phyloP scores from a whole-genome alignment of 257 asterid species.

The Scutellaria barbata region DNA sequence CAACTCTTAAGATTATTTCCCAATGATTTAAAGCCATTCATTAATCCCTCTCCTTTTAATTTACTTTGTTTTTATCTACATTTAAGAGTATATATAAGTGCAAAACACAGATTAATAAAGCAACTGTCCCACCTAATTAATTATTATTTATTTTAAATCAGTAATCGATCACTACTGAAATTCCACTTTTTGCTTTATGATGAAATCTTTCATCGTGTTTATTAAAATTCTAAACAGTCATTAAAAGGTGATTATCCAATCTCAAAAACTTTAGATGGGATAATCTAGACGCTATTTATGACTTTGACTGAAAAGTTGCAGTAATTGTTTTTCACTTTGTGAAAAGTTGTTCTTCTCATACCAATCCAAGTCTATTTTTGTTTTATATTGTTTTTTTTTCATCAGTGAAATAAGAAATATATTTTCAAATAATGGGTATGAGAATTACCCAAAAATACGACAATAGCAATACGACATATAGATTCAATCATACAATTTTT shows the following conservation, averaged over 20 bases:
- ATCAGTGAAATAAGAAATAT: no score
- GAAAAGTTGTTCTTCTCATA: conserved; percentile 21
- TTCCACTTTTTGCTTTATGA: conserved; percentile 35
- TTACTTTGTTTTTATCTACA: background rate
- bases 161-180: conserved; percentile 33
- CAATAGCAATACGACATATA: no score
- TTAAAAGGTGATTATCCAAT: conserved; percentile 48
- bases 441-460: no score
- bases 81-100: background rate
- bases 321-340: conserved; percentile 29
- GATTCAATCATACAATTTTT: no score
- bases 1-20: conserved; percentile 44
- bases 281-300: conserved; percentile 44
- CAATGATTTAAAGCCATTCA: conserved; percentile 50
- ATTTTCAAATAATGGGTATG: no score
- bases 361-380: background rate
- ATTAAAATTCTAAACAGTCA: conserved; percentile 31
- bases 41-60: conserved; percentile 9
- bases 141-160: background rate
- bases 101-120: conserved; percentile 19
- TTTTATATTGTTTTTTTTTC: background rate
- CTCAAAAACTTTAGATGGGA: conserved; percentile 36
- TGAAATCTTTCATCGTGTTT: conserved; percentile 34
- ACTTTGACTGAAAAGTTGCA: conserved; percentile 42
- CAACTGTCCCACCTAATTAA: conserved; percentile 28